Evolutionary conservation across 2,329 filamentous ascomycete species (phyloP).

Genomic region (Neurospora sp.): DNA sequence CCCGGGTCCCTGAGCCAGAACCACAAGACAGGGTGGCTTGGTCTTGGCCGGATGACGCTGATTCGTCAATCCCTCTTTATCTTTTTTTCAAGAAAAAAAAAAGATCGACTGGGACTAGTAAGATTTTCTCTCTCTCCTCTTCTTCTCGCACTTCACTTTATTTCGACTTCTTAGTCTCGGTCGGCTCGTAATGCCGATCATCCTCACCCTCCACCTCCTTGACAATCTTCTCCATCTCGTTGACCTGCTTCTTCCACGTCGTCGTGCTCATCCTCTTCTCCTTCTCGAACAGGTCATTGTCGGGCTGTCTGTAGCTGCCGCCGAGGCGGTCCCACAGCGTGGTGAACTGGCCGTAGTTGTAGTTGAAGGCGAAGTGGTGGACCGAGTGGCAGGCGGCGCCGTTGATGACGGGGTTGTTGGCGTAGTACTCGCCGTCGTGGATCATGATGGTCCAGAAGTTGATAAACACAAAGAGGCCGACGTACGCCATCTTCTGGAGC

Average conservation of each 20-base stretch:
- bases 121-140: neutral
- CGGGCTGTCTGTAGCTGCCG: constrained; percentile 78
- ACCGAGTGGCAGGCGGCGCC: constrained; percentile 89
- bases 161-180: constrained; percentile 36
- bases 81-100: neutral
- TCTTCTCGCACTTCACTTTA: constrained; percentile 11
- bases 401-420: constrained; percentile 85
- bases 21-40: neutral
- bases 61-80: neutral
- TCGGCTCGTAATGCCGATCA: constrained; percentile 36
- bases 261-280: constrained; percentile 75
- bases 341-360: constrained; percentile 93
- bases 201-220: constrained; percentile 57
- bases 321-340: constrained; percentile 85
- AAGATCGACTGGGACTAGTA: neutral
- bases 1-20: neutral
- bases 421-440: constrained; percentile 88
- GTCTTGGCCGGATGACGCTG: neutral
- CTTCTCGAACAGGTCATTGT: constrained; percentile 72
- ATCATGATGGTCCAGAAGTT: constrained; percentile 98
- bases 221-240: constrained; percentile 67
- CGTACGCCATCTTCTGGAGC: constrained; percentile 81
- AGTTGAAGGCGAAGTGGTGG: constrained; percentile 81
- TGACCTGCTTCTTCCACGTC: constrained; percentile 69
- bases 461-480: constrained; percentile 80